Percentiles rank a stretch among this genome's conserved stretches.
phyloP scores from a whole-genome alignment of 129 eudicot species.

The Pseudognaphalium luteoalbum region DNA sequence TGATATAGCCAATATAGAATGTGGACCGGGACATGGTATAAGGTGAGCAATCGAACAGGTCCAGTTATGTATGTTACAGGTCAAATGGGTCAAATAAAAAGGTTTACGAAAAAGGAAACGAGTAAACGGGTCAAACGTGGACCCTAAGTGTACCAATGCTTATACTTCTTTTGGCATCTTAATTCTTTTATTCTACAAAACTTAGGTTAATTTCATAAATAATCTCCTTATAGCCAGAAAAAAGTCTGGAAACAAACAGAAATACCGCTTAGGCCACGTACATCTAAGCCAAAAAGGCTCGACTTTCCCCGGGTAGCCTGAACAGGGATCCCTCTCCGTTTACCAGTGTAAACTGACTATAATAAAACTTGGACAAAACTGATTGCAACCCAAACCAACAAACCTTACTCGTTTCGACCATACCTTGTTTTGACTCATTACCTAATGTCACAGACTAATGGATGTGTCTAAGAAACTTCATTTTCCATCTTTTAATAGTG shows the following conservation, averaged over 20 bases:
- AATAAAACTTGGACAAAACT: neutral
- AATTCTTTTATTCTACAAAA: neutral
- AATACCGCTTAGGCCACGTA: too few relatives aligned
- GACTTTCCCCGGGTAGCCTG: neutral
- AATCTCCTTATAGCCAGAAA: too few relatives aligned
- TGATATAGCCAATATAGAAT: slow-evolving; percentile 40
- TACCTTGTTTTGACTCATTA: neutral
- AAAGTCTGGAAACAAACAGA: too few relatives aligned
- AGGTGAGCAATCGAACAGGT: slow-evolving; percentile 39
- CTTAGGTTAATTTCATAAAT: neutral
- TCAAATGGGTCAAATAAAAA: neutral
- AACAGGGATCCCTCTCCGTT: neutral
- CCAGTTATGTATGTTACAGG: neutral
- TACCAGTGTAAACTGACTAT: too few relatives aligned
- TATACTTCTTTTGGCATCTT: neutral
- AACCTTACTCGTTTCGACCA: neutral
- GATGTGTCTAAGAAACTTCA: neutral
- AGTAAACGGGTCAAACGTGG: neutral
- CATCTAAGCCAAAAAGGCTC: too few relatives aligned
- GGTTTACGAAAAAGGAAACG: neutral
- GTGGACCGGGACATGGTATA: slow-evolving; percentile 91
- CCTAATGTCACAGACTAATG: neutral
- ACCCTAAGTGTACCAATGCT: neutral
- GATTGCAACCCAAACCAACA: neutral
- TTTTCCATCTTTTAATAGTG: slow-evolving; percentile 27